A percentile compares a stretch with the other conserved stretches of the same genome.
phyloP scores from a whole-genome alignment of 352 stramenopile species.

The Elongisporangium undulatum region DNA sequence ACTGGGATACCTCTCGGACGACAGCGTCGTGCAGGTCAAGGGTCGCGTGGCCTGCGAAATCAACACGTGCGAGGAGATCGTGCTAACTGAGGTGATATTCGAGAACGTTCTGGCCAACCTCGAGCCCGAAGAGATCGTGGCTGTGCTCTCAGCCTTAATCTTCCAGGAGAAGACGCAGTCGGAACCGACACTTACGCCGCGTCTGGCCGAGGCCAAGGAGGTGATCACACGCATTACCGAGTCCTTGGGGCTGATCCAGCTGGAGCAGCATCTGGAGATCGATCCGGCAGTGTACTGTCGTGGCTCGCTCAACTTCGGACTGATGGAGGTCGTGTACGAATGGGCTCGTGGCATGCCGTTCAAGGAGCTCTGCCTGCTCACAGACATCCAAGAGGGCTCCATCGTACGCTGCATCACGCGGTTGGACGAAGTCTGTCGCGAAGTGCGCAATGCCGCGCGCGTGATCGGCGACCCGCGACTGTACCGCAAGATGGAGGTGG shows the following conservation, averaged over 20 bases:
- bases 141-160: slow-evolving; percentile 94
- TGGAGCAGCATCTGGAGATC: slow-evolving; percentile 82
- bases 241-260: slow-evolving; percentile 74
- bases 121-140: slow-evolving; percentile 96
- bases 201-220: slow-evolving; percentile 73
- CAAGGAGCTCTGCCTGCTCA: slow-evolving; percentile 94
- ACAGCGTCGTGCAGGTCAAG: slow-evolving; percentile 92
- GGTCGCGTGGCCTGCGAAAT: slow-evolving; percentile 97
- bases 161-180: slow-evolving; percentile 95
- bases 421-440: slow-evolving; percentile 96
- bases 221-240: slow-evolving; percentile 85
- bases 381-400: slow-evolving; percentile 95
- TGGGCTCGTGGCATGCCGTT: slow-evolving; percentile 98
- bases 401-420: slow-evolving; percentile 97
- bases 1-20: slow-evolving; percentile 92
- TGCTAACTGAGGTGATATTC: slow-evolving; percentile 99
- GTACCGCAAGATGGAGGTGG: slow-evolving; percentile 97
- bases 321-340: slow-evolving; percentile 96
- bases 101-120: slow-evolving; percentile 96
- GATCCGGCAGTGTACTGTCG: slow-evolving; percentile 91
- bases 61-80: slow-evolving; percentile 97
- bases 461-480: slow-evolving; percentile 94
- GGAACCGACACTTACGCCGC: slow-evolving; percentile 65
- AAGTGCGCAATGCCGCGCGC: slow-evolving; percentile 95
- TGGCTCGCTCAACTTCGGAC: slow-evolving; percentile 93